Percentiles rank a stretch among this genome's conserved stretches.
phyloP scores from a whole-genome alignment of 345 rosid genomes.

The Carallia brachiata region DNA sequence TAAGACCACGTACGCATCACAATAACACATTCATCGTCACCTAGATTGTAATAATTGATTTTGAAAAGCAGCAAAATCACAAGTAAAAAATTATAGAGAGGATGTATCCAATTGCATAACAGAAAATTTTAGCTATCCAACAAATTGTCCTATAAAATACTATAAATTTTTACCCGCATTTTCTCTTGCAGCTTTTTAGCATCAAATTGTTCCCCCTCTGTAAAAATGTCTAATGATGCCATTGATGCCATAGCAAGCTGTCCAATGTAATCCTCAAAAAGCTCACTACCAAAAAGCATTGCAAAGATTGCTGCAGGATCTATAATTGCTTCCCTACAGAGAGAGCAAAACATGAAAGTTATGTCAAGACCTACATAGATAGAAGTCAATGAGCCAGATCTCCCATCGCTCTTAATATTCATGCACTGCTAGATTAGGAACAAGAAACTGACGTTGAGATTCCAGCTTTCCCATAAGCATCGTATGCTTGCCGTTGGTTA shows the following conservation, averaged over 20 bases:
- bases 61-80: not conserved
- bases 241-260: constrained; percentile 99
- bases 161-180: constrained; percentile 59
- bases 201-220: constrained; percentile 83
- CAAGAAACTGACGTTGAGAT: constrained; percentile 77
- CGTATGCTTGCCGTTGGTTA: constrained; percentile 88
- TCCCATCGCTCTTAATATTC: constrained; percentile 19
- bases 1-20: no score
- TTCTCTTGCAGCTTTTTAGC: constrained; percentile 82
- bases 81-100: not conserved
- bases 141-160: not conserved
- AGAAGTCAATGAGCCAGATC: constrained; percentile 4
- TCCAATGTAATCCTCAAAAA: constrained; percentile 91
- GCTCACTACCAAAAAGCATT: constrained; percentile 98
- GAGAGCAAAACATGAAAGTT: constrained; percentile 14
- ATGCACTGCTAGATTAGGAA: constrained; percentile 17
- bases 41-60: not conserved
- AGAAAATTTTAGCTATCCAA: not conserved
- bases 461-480: constrained; percentile 89
- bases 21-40: not conserved
- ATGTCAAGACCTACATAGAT: constrained; percentile 6
- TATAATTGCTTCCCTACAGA: constrained; percentile 78
- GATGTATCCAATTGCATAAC: no score
- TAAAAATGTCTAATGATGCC: constrained; percentile 90
- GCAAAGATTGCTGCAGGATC: constrained; percentile 97